A percentile compares a stretch with the other conserved stretches of the same genome.
phyloP scores from a whole-genome alignment of 352 stramenopile genomes.

The Phytopythium aichiense region DNA sequence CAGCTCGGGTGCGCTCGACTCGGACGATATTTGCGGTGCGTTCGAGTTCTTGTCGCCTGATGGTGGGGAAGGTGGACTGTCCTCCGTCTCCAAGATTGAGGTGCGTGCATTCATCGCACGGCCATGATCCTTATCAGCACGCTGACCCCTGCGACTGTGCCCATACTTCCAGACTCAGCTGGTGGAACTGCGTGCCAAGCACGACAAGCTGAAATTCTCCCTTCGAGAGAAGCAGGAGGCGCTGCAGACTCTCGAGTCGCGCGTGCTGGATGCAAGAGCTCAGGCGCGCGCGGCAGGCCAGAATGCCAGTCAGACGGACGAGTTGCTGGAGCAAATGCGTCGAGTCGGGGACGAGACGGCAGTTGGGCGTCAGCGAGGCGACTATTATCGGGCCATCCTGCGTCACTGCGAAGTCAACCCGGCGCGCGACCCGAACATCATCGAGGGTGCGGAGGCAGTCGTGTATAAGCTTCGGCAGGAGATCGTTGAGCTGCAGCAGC shows the following conservation, averaged over 20 bases:
- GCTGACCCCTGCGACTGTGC: background rate
- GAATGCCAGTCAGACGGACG: slow-evolving; percentile 50
- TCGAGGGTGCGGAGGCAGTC: slow-evolving; percentile 58
- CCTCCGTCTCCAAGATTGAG: slow-evolving; percentile 57
- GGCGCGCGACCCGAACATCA: slow-evolving; percentile 71
- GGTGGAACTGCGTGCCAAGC: slow-evolving; percentile 61
- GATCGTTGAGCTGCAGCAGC: slow-evolving; percentile 66
- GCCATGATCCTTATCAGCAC: background rate
- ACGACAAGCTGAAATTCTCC: slow-evolving; percentile 73
- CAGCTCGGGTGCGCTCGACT: slow-evolving; percentile 1
- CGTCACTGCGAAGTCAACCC: slow-evolving; percentile 76
- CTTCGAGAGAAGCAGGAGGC: slow-evolving; percentile 48
- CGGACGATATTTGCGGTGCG: slow-evolving; percentile 38
- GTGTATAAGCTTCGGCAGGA: slow-evolving; percentile 64
- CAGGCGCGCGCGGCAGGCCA: slow-evolving; percentile 37
- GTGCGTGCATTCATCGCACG: slow-evolving; percentile 14
- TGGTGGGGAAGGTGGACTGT: slow-evolving; percentile 41
- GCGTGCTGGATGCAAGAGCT: slow-evolving; percentile 47
- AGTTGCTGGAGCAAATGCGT: slow-evolving; percentile 64
- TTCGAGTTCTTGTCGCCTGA: slow-evolving; percentile 68
- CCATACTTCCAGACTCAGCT: slow-evolving; percentile 30
- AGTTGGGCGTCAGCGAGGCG: slow-evolving; percentile 56
- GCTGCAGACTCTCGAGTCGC: slow-evolving; percentile 50
- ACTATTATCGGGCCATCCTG: slow-evolving; percentile 81
- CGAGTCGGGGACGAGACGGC: slow-evolving; percentile 52